Conservation (phyloP, 2,329 filamentous ascomycete genomes). For the Colletotrichum scovillei region DNA sequence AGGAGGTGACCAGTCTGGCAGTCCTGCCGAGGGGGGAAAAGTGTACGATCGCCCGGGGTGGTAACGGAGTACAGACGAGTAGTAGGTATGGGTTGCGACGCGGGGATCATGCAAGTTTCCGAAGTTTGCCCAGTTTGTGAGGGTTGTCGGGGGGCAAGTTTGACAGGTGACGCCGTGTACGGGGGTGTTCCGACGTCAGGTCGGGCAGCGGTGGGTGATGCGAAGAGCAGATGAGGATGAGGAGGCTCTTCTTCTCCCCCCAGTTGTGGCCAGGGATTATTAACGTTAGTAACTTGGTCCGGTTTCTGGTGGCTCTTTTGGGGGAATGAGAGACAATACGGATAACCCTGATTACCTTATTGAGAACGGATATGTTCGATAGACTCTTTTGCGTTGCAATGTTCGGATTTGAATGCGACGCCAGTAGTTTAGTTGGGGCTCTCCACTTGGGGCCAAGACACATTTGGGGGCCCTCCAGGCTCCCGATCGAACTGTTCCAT, state of each 20-base stretch:
- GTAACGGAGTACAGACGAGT: not conserved
- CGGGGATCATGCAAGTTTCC: slow-evolving; percentile 30
- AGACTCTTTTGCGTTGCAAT: not conserved
- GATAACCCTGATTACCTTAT: not conserved
- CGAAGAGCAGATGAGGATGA: not conserved
- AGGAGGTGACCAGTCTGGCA: not conserved
- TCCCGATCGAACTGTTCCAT: not conserved
- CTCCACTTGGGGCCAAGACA: too few species aligned
- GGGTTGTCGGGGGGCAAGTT: not conserved
- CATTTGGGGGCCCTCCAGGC: too few species aligned
- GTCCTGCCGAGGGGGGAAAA: not conserved
- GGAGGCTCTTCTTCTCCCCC: not conserved
- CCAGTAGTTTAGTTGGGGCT: not conserved
- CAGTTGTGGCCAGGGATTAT: not conserved
- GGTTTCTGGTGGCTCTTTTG: not conserved
- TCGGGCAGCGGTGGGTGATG: not conserved
- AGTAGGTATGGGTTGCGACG: slow-evolving; percentile 11
- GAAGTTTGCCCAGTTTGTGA: not conserved
- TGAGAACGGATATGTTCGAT: not conserved
- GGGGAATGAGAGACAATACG: not conserved
- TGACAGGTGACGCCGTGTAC: slow-evolving; percentile 22
- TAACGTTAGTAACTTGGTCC: too few species aligned
- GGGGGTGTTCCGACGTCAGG: slow-evolving; percentile 16
- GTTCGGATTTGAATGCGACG: not conserved
- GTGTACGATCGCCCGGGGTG: slow-evolving; percentile 14